Evolutionary conservation across 257 asterid species (phyloP).

Genomic region (Scutellaria baicalensis): DNA sequence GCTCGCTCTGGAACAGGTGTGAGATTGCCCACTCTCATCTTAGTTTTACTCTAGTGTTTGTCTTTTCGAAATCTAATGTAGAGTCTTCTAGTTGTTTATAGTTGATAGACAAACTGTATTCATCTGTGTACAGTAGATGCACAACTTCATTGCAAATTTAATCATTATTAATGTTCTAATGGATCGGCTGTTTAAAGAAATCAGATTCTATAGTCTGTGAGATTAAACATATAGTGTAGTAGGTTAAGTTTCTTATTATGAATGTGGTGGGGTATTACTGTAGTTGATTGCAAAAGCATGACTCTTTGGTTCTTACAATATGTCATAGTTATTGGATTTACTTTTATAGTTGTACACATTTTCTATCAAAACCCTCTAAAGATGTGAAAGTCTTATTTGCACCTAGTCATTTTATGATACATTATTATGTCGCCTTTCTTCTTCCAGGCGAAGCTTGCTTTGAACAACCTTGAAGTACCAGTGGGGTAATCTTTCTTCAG

Average conservation of each 20-base stretch:
- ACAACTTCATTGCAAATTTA: background rate
- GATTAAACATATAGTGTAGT: background rate
- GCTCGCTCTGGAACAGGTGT: constrained; percentile 71
- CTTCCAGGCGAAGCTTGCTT: constrained; percentile 68
- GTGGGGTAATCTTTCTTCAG: constrained; percentile 49
- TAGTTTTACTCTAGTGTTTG: background rate
- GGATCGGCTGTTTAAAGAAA: background rate
- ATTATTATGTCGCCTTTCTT: background rate
- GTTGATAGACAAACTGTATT: background rate
- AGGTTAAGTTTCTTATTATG: background rate
- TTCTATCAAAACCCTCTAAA: background rate
- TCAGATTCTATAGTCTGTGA: background rate
- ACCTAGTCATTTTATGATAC: background rate
- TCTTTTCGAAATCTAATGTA: background rate
- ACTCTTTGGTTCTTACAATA: background rate
- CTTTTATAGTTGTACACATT: background rate
- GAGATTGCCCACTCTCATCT: background rate
- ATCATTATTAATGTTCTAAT: background rate
- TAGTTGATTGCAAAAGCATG: background rate
- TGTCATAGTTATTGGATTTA: background rate
- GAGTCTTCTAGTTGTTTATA: background rate
- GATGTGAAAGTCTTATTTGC: background rate
- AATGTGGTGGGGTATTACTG: background rate
- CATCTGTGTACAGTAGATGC: background rate
- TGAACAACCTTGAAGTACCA: constrained; percentile 80